phyloP scores from a whole-genome alignment of 192 early-diverging fungal genomes.

The Diversispora epigaea region DNA sequence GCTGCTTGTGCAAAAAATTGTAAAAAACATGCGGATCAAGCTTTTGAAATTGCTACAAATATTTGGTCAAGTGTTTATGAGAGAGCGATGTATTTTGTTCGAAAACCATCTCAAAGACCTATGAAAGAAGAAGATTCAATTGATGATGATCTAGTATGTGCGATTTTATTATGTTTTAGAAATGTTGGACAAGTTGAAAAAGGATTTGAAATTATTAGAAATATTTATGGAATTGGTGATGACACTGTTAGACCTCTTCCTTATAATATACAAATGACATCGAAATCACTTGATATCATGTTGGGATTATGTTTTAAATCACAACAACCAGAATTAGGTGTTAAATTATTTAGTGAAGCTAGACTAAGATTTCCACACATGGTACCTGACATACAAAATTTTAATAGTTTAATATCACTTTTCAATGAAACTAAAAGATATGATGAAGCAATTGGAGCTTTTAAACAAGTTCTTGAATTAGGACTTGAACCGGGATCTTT shows the following conservation, averaged over 20 bases:
- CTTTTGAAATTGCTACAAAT: too few species aligned
- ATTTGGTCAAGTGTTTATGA: too few species aligned
- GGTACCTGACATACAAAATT: conserved; percentile 9
- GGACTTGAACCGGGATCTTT: background rate
- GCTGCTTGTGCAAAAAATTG: conserved; percentile 37
- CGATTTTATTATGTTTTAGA: background rate
- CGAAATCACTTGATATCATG: conserved; percentile 16
- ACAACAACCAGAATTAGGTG: background rate
- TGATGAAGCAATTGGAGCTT: background rate
- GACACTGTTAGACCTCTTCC: background rate
- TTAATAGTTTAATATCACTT: conserved; percentile 5
- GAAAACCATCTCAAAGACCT: too few species aligned
- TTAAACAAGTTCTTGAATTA: background rate
- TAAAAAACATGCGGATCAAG: too few species aligned
- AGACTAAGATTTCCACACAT: background rate
- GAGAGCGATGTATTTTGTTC: too few species aligned
- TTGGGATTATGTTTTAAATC: conserved; percentile 12
- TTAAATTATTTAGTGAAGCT: conserved; percentile 1
- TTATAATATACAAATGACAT: conserved; percentile 14
- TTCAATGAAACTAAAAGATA: background rate
- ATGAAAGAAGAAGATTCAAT: background rate
- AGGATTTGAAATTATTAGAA: conserved; percentile 6
- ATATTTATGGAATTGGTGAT: conserved; percentile 18
- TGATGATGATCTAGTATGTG: background rate
- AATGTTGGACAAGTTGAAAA: background rate